These are phyloP conservation scores for Olyra latifolia DNA, from an alignment of 176 grass and related monocot genomes.

Conservation along the genomic window DNA sequence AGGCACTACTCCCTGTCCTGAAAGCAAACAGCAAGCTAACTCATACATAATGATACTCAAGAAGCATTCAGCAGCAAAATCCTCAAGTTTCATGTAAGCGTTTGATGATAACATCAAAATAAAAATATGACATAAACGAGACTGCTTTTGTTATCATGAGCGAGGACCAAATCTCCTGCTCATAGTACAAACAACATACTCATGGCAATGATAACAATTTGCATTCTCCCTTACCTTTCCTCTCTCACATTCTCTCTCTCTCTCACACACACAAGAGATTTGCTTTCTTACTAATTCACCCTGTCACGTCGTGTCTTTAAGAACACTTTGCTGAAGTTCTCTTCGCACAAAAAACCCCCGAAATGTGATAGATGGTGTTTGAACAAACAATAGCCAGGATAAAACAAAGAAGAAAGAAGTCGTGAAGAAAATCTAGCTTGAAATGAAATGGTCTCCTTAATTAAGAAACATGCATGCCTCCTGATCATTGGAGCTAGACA, in stretches of 20 bases:
- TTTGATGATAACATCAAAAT: not conserved
- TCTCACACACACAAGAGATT: not conserved
- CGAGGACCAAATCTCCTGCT: not conserved
- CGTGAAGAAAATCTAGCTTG: not conserved
- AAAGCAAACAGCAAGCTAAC: not conserved
- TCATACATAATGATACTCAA: not conserved
- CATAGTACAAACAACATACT: not conserved
- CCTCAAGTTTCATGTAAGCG: not conserved
- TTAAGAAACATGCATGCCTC: not conserved
- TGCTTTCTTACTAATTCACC: not conserved
- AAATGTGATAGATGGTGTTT: not conserved
- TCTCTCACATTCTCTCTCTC: not conserved
- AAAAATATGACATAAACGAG: not conserved
- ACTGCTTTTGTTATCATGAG: not conserved
- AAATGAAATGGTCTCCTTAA: not conserved
- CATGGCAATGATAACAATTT: not conserved
- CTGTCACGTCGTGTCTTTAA: not conserved
- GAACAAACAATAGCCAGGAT: not conserved
- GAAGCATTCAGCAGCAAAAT: not conserved
- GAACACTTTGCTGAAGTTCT: not conserved
- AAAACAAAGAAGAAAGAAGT: not conserved
- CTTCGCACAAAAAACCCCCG: not conserved
- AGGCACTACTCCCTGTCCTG: not conserved
- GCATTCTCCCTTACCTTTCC: not conserved
- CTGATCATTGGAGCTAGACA: not conserved